These are phyloP conservation scores for Cylindrotheca closterium DNA, from an alignment of 108 stramenopile genomes.

Conservation along the genomic window DNA sequence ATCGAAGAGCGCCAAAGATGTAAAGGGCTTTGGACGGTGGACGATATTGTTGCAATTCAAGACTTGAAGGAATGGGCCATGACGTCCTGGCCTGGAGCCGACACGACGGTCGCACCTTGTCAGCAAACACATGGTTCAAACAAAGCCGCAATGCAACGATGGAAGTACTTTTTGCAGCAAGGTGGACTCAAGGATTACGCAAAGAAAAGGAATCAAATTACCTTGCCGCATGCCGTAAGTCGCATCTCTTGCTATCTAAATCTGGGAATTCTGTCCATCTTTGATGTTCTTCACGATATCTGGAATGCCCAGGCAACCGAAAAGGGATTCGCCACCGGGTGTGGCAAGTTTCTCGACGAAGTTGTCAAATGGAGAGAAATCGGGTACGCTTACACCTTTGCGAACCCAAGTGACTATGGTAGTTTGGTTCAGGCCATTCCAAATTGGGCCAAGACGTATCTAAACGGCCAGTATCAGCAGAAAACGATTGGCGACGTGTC, in stretches of 20 bases:
- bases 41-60: conserved; percentile 13
- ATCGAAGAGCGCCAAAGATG: conserved; percentile 1
- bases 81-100: conserved; percentile 46
- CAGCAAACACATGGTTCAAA: conserved; percentile 61
- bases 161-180: conserved; percentile 44
- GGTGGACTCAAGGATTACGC: conserved; percentile 49
- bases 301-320: conserved; percentile 20
- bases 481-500: neutral
- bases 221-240: conserved; percentile 47
- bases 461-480: conserved; percentile 32
- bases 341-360: conserved; percentile 66
- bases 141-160: conserved; percentile 38
- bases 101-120: conserved; percentile 51
- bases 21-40: conserved; percentile 39
- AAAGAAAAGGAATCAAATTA: conserved; percentile 46
- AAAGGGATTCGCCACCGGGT: conserved; percentile 19
- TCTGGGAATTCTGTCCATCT: conserved; percentile 61
- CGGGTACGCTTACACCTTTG: conserved; percentile 59
- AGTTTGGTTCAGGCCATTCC: neutral
- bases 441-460: conserved; percentile 19
- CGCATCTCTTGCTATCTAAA: conserved; percentile 74
- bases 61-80: conserved; percentile 38
- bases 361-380: conserved; percentile 70
- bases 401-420: conserved; percentile 35
- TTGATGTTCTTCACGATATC: conserved; percentile 48